phyloP scores from a whole-genome alignment of 2,329 filamentous ascomycete genomes.

The Fusarium setosum region DNA sequence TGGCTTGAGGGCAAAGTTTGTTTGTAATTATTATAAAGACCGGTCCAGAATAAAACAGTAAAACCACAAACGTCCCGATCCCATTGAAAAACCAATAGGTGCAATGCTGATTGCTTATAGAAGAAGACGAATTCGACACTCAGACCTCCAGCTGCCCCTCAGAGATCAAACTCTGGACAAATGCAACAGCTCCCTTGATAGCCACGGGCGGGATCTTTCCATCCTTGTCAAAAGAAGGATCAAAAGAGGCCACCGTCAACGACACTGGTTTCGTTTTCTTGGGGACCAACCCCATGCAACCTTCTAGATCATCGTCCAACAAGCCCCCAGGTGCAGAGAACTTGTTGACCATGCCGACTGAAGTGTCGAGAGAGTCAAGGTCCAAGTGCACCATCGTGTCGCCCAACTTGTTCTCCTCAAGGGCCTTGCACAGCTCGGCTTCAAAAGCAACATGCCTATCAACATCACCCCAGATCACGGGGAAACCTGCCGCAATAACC shows the following conservation, averaged over 20 bases:
- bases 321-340: slow-evolving; percentile 50
- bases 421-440: not conserved
- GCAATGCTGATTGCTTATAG: too few relatives aligned
- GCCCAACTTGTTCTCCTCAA: slow-evolving; percentile 19
- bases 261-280: slow-evolving; percentile 26
- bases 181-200: slow-evolving; percentile 19
- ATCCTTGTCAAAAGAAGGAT: slow-evolving; percentile 32
- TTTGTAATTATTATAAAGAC: slow-evolving; percentile 1
- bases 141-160: slow-evolving; percentile 9
- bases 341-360: slow-evolving; percentile 49
- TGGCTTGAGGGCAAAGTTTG: not conserved
- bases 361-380: slow-evolving; percentile 48
- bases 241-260: slow-evolving; percentile 38
- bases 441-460: slow-evolving; percentile 28
- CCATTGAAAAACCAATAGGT: slow-evolving; percentile 11
- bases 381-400: slow-evolving; percentile 49
- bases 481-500: slow-evolving; percentile 45
- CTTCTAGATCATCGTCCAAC: slow-evolving; percentile 37
- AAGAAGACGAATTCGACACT: too few relatives aligned
- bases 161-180: slow-evolving; percentile 23
- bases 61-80: not conserved
- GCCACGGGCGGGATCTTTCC: slow-evolving; percentile 31
- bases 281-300: slow-evolving; percentile 32
- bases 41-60: slow-evolving; percentile 12
- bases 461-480: slow-evolving; percentile 44